Evolutionary conservation across 805 yeast genomes (phyloP).

Genomic region (Wickerhamiella kurtzmanii): DNA sequence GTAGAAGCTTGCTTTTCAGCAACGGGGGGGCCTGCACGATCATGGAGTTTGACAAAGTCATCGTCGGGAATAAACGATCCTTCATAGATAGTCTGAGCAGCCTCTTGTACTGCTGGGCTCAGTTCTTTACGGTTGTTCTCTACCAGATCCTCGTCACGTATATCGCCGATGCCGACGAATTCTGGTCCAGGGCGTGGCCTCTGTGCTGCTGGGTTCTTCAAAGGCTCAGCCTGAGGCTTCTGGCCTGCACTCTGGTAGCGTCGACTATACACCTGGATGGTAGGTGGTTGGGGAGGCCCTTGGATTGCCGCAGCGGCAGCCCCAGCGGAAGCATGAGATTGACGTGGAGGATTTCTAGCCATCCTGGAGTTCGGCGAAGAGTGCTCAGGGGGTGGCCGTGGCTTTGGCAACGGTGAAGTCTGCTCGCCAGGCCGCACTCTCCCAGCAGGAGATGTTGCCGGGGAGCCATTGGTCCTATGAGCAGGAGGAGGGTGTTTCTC

Average conservation of each 20-base stretch:
- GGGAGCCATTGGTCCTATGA: background rate
- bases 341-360: background rate
- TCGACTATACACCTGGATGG: constrained; percentile 1
- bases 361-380: background rate
- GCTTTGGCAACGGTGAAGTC: background rate
- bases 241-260: constrained; percentile 1
- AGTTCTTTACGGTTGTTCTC: background rate
- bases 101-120: constrained; percentile 4
- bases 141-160: constrained; percentile 6
- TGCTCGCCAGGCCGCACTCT: too few species aligned
- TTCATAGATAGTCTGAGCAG: constrained; percentile 13
- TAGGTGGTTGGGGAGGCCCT: background rate
- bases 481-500: background rate
- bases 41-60: constrained; percentile 16
- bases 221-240: background rate
- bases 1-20: background rate
- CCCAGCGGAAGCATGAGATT: background rate
- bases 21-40: background rate
- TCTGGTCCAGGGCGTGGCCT: constrained; percentile 1
- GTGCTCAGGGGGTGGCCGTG: background rate
- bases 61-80: constrained; percentile 19
- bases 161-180: constrained; percentile 4
- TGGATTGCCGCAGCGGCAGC: constrained; percentile 1
- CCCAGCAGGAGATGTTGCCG: background rate
- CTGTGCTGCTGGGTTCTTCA: background rate